phyloP scores from a whole-genome alignment of 192 early-diverging fungal species.

The Radiomyces spectabilis region DNA sequence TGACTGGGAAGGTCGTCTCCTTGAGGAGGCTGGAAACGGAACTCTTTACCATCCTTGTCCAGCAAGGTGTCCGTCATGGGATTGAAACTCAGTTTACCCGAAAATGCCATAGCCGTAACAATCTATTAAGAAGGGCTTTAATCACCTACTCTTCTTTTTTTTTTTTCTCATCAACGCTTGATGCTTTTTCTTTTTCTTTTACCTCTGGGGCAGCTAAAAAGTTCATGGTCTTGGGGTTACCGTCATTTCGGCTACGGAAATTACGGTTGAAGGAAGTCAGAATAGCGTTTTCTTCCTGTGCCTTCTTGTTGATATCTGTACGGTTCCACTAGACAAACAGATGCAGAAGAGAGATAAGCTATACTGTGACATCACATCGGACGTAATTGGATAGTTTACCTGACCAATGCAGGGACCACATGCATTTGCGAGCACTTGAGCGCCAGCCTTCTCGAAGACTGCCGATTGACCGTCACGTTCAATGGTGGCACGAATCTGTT shows the following conservation, averaged over 20 bases:
- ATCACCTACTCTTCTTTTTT: background rate
- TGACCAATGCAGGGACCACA: slow-evolving; percentile 95
- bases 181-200: background rate
- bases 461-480: slow-evolving; percentile 85
- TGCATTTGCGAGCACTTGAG: slow-evolving; percentile 88
- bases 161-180: background rate
- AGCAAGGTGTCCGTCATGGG: slow-evolving; percentile 75
- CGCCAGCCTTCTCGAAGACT: slow-evolving; percentile 79
- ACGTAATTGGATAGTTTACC: slow-evolving; percentile 29
- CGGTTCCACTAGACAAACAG: slow-evolving; percentile 73
- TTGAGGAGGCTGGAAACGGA: slow-evolving; percentile 74
- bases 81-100: slow-evolving; percentile 86
- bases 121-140: slow-evolving; percentile 39
- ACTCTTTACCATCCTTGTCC: slow-evolving; percentile 62
- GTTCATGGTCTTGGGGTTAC: slow-evolving; percentile 89
- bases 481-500: slow-evolving; percentile 97
- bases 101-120: slow-evolving; percentile 87
- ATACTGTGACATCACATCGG: background rate
- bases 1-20: slow-evolving; percentile 76
- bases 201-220: slow-evolving; percentile 95
- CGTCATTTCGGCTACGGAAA: slow-evolving; percentile 94
- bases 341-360: too few species aligned
- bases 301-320: slow-evolving; percentile 49
- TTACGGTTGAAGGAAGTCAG: slow-evolving; percentile 97
- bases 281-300: slow-evolving; percentile 88